A percentile compares a stretch with the other conserved stretches of the same genome.
phyloP scores from a whole-genome alignment of 257 asterid genomes.

The Asclepias syriaca region DNA sequence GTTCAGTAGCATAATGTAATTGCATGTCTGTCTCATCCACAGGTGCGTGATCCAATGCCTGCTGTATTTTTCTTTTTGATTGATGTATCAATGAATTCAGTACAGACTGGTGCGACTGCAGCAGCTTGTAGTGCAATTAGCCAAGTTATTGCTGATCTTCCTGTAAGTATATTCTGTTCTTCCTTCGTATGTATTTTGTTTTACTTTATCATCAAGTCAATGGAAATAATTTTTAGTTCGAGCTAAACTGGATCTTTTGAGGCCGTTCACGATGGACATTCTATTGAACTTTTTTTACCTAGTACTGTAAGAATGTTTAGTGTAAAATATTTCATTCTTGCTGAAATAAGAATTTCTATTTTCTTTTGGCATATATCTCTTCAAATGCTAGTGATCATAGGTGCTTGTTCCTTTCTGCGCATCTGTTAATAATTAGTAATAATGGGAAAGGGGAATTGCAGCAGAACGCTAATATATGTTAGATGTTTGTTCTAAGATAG shows the following conservation, averaged over 20 bases:
- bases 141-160: slow-evolving; percentile 97
- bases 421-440: background rate
- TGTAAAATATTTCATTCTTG: background rate
- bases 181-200: slow-evolving; percentile 10
- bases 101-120: slow-evolving; percentile 99
- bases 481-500: too few species aligned
- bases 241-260: background rate
- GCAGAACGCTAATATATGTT: too few species aligned
- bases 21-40: slow-evolving; percentile 22
- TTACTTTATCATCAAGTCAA: background rate
- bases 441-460: background rate
- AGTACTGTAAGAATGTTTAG: background rate
- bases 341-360: background rate
- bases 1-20: background rate
- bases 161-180: slow-evolving; percentile 55
- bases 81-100: slow-evolving; percentile 91
- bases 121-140: slow-evolving; percentile 98
- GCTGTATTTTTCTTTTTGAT: slow-evolving; percentile 88
- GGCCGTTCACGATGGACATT: background rate
- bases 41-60: slow-evolving; percentile 99
- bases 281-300: background rate
- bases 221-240: background rate
- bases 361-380: background rate
- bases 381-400: background rate
- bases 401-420: background rate